Base-by-base conservation (phyloP, 116 monocot genomes). In the Dioscorea cayenensis region DNA sequence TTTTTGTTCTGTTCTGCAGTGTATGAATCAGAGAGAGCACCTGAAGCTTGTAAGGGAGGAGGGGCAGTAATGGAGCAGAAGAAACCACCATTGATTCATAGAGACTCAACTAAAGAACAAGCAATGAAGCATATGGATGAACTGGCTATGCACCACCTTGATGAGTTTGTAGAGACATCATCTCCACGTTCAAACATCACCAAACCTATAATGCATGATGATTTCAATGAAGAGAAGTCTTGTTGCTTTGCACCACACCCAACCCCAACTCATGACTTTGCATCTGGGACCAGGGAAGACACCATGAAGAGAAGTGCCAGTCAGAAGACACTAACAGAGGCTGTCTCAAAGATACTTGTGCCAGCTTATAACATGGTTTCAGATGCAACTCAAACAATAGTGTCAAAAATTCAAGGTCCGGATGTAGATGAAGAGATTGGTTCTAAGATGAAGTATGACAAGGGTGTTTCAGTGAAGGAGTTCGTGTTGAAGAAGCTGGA, bases 401-500 rank as follows among this genome's bases (percentile, higher is more conserved):
- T 75, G 11, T 78, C 85, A 1, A 87, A 74, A 61, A 74, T 87
- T 43, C 77, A 84, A 28, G 35, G 60, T 64, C 73, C 72, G 18
- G 0, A 17, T 0, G 58, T 17, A 1, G 66, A 32, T 0, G 52
- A 63, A 2, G 82, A 82, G 70, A 59, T 37, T 12, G 28, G 51
- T 6, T 21, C 28, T 0, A 82, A 76, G 62, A 68, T 81, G 37
- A 60, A 65, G 38, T 79, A 71, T 77, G 84, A 80, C 59, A 84
- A 78, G 43, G 71, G 84, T 2, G 21, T 80, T 10, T 77, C 82
- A 0, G 71, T 91, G 65, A 91, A 85, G 66, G 85, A 85, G 69
- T 87, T 87, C 61, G 51, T 87, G 49, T 49, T 76, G 80, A 76
- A 81, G 28, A 91, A 83, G 77, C 64, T 91, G 25, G 85, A 91